Evolutionary conservation across 2,329 filamentous ascomycete genomes (phyloP), one percentile per base, ranked within the genome.

Genomic region (Paecilomyces sp.): DNA sequence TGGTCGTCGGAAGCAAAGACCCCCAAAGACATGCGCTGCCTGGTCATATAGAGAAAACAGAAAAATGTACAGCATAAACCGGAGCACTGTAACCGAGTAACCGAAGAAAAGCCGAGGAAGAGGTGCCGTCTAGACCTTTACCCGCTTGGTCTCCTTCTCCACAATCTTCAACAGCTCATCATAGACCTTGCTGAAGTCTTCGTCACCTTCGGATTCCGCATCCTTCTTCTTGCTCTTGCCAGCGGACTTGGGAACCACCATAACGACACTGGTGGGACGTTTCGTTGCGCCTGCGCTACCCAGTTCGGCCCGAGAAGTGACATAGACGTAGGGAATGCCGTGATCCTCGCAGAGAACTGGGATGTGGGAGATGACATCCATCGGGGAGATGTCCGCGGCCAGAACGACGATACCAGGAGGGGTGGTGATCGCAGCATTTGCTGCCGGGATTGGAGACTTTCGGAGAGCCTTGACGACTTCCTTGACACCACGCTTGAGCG

Each of bases 331-430:
- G 34, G 94, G 94, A 62, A 97, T 91, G 78, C 90, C 91, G 83
- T 97, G 92, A 80, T 97, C 93, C 81, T 99, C 94, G 84, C 94
- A 97, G 60, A 97, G 88, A 60, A 99, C 90, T 70, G 94, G 94
- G 66, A 99, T 90, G 80, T 99, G 94, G 62, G 91, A 94, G 80
- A 99, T 97, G 75, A 99, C 94, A 77, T 99, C 94, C 88, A 94
- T 93, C 66, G 94, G 94, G 57, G 91, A 96, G 81, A 99, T 97
- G 78, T 99, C 94, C 69, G 91, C 94, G 36, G 94, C 94, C 67
- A 99, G 91, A 75, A 99, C 83, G 70, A 97, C 91, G 66, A 99
- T 84, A 63, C 81, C 84, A 66, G 87, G 84, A 53, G 90, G 87
- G 70, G 87, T 82, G 58, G 83, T 76, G 62, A 85, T 76, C 57